Evolutionary conservation across 2,329 filamentous ascomycete genomes (phyloP), one percentile per base, ranked within the genome.

Genomic region (Pseudogymnoascus sp.): DNA sequence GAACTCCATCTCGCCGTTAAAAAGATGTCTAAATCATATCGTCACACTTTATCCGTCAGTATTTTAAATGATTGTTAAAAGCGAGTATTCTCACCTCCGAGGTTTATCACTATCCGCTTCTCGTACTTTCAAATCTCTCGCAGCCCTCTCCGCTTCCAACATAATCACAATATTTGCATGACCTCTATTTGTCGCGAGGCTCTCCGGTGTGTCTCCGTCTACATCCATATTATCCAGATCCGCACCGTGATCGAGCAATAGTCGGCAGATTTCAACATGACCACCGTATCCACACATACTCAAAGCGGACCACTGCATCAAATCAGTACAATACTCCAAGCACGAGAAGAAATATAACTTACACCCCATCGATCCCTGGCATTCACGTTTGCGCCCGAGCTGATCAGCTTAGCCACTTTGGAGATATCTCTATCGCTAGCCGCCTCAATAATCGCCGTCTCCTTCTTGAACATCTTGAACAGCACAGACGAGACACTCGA

Each of bases 201-300:
- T 68, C 31, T 67, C 64, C 1, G 70, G 70, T 9, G 68, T 72
- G 59, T 72, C 71, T n/a, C 68, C 68, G 42, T 70, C 68, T 21
- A 70, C 66, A 46, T 69, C 68, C 31, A 70, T 62, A 53, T 68
- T 70, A 50, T 69, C 68, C 60, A 71, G 40, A 50, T 72, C 67
- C 13, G 69, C 70, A 2, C 67, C 68, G 13, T 71, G 68, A 44
- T 69, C 70, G 5, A 72, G 62, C 4, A 71, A 65, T 26, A 71
- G 61, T 15, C 65, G 66, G 6, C 68, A 67, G 23, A 72, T 71
- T 40, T 66, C 67, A 37, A 69, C 60, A 53, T 70, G 65, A 31
- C 72, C 69, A 31, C 68, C 67, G 33, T 72, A 70, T 6, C 67
- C 68, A 17, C 67, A 71, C 68, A 72, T 72, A 61, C 68, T 69